Conservation (phyloP, 2,329 filamentous ascomycete genomes). For the Alternaria incomplexa region DNA sequence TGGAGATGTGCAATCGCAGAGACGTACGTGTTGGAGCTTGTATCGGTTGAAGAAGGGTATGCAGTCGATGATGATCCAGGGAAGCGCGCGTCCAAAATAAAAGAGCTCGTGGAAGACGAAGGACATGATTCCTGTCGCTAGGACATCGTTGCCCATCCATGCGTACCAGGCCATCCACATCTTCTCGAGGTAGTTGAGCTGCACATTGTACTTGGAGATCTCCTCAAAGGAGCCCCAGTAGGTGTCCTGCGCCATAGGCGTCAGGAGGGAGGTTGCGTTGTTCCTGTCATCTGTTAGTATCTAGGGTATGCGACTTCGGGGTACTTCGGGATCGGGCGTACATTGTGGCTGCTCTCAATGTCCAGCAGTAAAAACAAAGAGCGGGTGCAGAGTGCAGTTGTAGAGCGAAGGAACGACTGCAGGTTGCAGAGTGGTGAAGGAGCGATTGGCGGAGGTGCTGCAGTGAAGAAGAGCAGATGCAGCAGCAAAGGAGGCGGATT, state of each 20-base stretch:
- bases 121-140: slow-evolving; percentile 97
- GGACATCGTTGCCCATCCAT: slow-evolving; percentile 96
- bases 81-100: slow-evolving; percentile 90
- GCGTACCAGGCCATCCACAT: slow-evolving; percentile 97
- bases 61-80: slow-evolving; percentile 90
- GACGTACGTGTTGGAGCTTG: slow-evolving; percentile 85
- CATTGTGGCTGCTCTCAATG: slow-evolving; percentile 29
- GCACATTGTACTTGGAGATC: slow-evolving; percentile 75
- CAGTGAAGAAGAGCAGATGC: slow-evolving; percentile 21
- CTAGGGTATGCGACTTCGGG: slow-evolving; percentile 11
- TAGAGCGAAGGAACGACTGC: slow-evolving; percentile 22
- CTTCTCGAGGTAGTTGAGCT: slow-evolving; percentile 84
- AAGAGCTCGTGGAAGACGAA: slow-evolving; percentile 93
- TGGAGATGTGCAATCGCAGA: neutral
- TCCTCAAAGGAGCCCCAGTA: slow-evolving; percentile 72
- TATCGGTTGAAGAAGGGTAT: slow-evolving; percentile 89
- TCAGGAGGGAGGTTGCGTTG: slow-evolving; percentile 44
- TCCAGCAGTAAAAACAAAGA: slow-evolving; percentile 15
- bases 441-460: slow-evolving; percentile 19
- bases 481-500: slow-evolving; percentile 36
- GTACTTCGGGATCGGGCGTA: slow-evolving; percentile 20
- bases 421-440: slow-evolving; percentile 12
- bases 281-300: slow-evolving; percentile 43
- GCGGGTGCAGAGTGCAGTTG: neutral
- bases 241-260: slow-evolving; percentile 56